Conservation (phyloP, 371 early-diverging fungal genomes). For the Mortierella sp. region DNA sequence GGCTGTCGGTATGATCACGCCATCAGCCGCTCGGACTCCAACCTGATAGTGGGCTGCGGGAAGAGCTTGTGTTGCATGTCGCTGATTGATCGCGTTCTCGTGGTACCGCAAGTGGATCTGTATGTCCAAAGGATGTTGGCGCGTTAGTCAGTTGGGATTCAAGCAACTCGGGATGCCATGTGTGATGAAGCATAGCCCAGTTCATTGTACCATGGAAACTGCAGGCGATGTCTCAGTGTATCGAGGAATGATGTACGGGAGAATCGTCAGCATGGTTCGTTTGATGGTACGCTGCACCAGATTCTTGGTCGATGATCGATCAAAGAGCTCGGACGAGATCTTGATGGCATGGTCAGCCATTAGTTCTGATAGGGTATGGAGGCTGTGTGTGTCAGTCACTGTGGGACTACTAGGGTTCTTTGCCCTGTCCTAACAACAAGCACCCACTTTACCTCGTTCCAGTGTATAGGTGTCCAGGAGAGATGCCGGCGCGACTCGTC, state of each 20-base stretch:
- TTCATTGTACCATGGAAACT: too few relatives aligned
- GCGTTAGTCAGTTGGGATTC: too few relatives aligned
- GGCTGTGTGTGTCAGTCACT: too few relatives aligned
- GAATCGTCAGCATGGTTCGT: neutral
- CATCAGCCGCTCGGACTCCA: constrained; percentile 32
- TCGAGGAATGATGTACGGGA: neutral
- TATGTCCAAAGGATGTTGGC: neutral
- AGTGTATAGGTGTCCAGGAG: constrained; percentile 21
- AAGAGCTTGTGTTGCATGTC: constrained; percentile 1
- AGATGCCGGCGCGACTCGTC: constrained; percentile 7
- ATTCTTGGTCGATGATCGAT: neutral
- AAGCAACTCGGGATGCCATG: too few relatives aligned
- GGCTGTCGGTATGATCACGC: neutral
- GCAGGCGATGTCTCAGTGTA: too few relatives aligned
- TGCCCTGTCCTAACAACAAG: too few relatives aligned
- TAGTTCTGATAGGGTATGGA: constrained; percentile 11
- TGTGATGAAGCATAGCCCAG: too few relatives aligned
- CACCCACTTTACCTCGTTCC: too few relatives aligned
- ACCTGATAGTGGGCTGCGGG: constrained; percentile 15
- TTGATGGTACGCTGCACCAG: neutral
- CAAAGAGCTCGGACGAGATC: constrained; percentile 15
- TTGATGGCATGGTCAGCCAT: constrained; percentile 27
- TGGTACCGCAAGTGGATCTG: constrained; percentile 21
- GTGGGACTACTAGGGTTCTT: too few relatives aligned
- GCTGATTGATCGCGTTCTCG: constrained; percentile 17